Base-by-base conservation (phyloP, 768 basidiomycete genomes). In the Leccinellum rugosiceps region DNA sequence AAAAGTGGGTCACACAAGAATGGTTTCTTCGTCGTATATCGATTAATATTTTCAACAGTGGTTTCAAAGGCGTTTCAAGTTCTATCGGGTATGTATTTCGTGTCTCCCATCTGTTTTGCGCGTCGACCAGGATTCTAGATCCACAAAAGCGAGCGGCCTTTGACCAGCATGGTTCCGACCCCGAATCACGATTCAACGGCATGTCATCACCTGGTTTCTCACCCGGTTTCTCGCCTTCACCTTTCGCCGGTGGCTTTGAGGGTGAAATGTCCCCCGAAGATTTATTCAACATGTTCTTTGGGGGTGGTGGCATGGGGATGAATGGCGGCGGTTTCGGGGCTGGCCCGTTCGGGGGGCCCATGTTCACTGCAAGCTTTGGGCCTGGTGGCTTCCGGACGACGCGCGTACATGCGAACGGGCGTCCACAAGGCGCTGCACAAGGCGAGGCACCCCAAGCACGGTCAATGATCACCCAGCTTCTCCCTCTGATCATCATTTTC, bases 251-350 rank as follows among this genome's bases (percentile, higher is more conserved):
- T 34, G 74, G 80, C 2, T 91, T 88, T 65, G 89, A 91, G 13
- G 85, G 84, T 54, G 95, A 98, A 74, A 77, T 98, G 63, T 94
- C 90, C 56, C 94, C 96, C 6, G 96, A 98, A 74, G 96, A 98
- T 57, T 70, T 98, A 55, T 98, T 98, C 78, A 96, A 98, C 69
- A 94, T 96, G 90, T 97, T 98, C 83, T 98, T 98, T 71, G 93
- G n/a, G n/a, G n/a, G 93, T 23, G 83, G 80, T 19, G 80, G 81
- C 1, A 80, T 78, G 56, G 67, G 65, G 14, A 63, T 67, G 67
- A 72, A 72, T 19, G 78, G 77, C 28, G 80, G 75, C n/a, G 76
- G 71, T 55, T 82, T 81, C 59, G 83, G 85, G n/a, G 78, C 81
- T 11, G 80, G 83, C 2, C 83, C 84, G 58, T 70, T 68, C 34